Conservation (phyloP, 2,329 filamentous ascomycete genomes). For the Metarhizium album region DNA sequence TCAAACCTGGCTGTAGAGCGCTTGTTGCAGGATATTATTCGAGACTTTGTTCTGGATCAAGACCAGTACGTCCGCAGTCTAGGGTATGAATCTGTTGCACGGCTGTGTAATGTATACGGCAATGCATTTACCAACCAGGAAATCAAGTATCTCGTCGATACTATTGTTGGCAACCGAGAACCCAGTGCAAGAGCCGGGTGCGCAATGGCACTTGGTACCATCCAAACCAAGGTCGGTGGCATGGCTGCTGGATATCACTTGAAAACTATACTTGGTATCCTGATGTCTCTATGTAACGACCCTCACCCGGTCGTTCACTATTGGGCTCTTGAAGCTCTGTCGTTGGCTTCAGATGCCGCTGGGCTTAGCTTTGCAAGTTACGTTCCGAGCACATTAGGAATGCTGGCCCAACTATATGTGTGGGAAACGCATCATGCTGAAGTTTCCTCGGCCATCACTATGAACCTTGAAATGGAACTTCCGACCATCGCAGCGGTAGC, state of each 20-base stretch:
- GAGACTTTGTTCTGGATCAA: conserved; percentile 65
- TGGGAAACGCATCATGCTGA: conserved; percentile 87
- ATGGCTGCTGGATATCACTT: conserved; percentile 96
- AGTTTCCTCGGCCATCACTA: conserved; percentile 66
- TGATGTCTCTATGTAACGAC: conserved; percentile 97
- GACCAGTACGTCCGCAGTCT: conserved; percentile 81
- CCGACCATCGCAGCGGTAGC: conserved; percentile 75
- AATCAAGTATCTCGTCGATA: conserved; percentile 86
- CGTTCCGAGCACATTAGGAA: conserved; percentile 81
- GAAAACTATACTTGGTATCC: conserved; percentile 91
- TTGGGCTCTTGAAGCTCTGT: conserved; percentile 85
- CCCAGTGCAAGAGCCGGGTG: conserved; percentile 89
- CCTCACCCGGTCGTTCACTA: conserved; percentile 92
- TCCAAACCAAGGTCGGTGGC: conserved; percentile 89
- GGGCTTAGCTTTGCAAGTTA: conserved; percentile 86
- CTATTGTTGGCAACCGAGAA: conserved; percentile 86
- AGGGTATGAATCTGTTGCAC: conserved; percentile 74
- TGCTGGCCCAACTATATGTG: conserved; percentile 87
- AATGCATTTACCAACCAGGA: conserved; percentile 82
- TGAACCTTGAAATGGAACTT: conserved; percentile 80
- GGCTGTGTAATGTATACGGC: conserved; percentile 74
- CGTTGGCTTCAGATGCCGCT: conserved; percentile 79
- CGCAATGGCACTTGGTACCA: conserved; percentile 83
- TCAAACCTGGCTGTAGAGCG: conserved; percentile 69
- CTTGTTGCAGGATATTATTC: conserved; percentile 63